These are phyloP conservation scores for Prunus mume DNA, from an alignment of 306 rosid genomes.

Conservation along the genomic window DNA sequence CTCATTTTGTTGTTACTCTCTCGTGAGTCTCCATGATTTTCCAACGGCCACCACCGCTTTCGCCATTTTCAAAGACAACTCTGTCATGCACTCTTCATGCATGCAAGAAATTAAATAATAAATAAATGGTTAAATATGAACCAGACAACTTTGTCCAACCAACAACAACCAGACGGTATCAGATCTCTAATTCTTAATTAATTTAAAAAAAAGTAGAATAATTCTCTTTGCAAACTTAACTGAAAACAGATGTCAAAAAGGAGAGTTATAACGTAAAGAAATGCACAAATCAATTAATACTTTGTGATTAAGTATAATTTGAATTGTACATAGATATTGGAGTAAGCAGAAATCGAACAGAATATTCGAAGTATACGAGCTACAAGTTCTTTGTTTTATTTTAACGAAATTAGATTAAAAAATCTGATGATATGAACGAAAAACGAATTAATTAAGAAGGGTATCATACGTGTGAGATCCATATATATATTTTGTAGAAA, in stretches of 20 bases:
- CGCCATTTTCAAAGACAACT: slow-evolving; percentile 12
- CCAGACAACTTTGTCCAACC: not conserved
- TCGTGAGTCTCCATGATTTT: slow-evolving; percentile 20
- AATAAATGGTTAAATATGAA: not conserved
- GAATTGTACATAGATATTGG: no score
- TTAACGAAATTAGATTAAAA: no score
- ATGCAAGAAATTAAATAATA: not conserved
- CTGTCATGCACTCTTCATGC: not conserved
- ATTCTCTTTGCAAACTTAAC: not conserved
- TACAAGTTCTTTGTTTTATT: no score
- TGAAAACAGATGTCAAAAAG: not conserved
- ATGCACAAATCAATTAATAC: not conserved
- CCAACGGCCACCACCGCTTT: slow-evolving; percentile 14
- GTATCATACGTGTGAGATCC: no score
- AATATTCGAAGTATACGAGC: no score
- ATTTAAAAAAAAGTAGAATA: not conserved
- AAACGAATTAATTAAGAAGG: no score
- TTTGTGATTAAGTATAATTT: no score
- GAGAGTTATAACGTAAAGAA: not conserved
- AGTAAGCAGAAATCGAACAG: no score
- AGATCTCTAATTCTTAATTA: not conserved
- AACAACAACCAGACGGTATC: not conserved
- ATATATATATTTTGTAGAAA: not conserved
- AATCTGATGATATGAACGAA: no score
- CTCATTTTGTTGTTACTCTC: slow-evolving; percentile 43